phyloP scores from a whole-genome alignment of 768 basidiomycete species.

The Lentinus tigrinus region DNA sequence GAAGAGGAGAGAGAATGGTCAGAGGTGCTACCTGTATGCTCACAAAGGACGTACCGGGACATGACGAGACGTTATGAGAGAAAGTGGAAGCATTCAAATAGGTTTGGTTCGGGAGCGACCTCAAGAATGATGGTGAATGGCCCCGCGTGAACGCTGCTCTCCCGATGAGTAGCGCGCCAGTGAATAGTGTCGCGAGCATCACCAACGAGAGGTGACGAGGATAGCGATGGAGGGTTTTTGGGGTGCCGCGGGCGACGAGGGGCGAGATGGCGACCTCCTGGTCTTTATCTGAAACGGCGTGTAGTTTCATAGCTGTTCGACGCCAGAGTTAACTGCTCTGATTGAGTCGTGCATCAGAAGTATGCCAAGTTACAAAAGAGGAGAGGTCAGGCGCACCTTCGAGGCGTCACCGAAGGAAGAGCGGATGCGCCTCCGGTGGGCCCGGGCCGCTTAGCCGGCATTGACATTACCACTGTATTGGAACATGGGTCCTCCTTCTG shows the following conservation, averaged over 20 bases:
- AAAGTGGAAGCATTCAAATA: too few species aligned
- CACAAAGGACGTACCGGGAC: conserved; percentile 17
- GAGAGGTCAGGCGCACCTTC: too few species aligned
- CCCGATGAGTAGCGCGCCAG: conserved; percentile 5
- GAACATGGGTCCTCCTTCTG: too few species aligned
- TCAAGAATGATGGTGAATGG: not conserved
- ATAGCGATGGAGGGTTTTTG: not conserved
- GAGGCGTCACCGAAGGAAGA: too few species aligned
- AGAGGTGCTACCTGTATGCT: not conserved
- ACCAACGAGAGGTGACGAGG: conserved; percentile 3
- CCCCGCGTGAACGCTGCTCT: not conserved
- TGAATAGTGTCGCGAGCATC: conserved; percentile 13
- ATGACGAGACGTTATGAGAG: conserved; percentile 18
- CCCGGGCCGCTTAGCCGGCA: too few species aligned
- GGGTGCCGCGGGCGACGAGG: not conserved
- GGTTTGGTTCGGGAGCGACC: not conserved
- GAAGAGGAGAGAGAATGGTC: not conserved
- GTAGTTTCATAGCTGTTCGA: too few species aligned
- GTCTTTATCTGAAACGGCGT: conserved; percentile 8
- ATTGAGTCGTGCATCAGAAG: too few species aligned
- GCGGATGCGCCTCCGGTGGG: too few species aligned
- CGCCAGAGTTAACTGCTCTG: too few species aligned
- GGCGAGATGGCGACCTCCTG: not conserved
- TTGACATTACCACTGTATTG: too few species aligned
- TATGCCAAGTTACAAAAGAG: too few species aligned